Evolutionary conservation across 768 basidiomycete genomes (phyloP).

Genomic region (Lactifluus subvellereus): DNA sequence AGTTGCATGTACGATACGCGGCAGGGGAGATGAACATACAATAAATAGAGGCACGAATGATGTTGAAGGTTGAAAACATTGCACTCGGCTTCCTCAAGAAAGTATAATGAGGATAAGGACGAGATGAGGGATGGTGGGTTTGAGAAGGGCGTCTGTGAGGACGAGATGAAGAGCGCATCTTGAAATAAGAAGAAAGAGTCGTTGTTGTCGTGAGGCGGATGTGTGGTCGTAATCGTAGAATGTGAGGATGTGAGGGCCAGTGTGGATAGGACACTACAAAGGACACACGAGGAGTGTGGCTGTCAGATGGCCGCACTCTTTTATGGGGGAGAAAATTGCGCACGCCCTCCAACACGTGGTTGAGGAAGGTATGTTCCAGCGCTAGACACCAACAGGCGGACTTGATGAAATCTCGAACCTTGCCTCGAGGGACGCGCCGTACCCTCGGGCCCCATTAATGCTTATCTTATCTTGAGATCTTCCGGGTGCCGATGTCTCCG

Average conservation of each 20-base stretch:
- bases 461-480: slow-evolving; percentile 2
- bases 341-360: slow-evolving; percentile 11
- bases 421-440: not conserved
- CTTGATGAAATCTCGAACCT: not conserved
- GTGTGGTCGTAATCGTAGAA: slow-evolving; percentile 16
- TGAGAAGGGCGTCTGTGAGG: slow-evolving; percentile 28
- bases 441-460: not conserved
- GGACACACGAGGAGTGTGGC: slow-evolving; percentile 22
- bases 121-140: slow-evolving; percentile 14
- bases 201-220: slow-evolving; percentile 29
- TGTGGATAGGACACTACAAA: not conserved
- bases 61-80: slow-evolving; percentile 72
- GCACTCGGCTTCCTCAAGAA: slow-evolving; percentile 27
- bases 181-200: slow-evolving; percentile 32
- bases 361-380: not conserved
- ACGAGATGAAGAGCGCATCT: slow-evolving; percentile 25
- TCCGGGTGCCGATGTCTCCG: not conserved
- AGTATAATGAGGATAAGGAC: slow-evolving; percentile 7
- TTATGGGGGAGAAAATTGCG: slow-evolving; percentile 18
- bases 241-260: slow-evolving; percentile 12
- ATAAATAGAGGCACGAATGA: slow-evolving; percentile 61
- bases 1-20: not conserved
- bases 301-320: slow-evolving; percentile 17
- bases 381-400: not conserved
- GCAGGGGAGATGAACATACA: slow-evolving; percentile 37